Base-by-base conservation (phyloP, 352 stramenopile genomes). In the Nothophytophthora sp. region DNA sequence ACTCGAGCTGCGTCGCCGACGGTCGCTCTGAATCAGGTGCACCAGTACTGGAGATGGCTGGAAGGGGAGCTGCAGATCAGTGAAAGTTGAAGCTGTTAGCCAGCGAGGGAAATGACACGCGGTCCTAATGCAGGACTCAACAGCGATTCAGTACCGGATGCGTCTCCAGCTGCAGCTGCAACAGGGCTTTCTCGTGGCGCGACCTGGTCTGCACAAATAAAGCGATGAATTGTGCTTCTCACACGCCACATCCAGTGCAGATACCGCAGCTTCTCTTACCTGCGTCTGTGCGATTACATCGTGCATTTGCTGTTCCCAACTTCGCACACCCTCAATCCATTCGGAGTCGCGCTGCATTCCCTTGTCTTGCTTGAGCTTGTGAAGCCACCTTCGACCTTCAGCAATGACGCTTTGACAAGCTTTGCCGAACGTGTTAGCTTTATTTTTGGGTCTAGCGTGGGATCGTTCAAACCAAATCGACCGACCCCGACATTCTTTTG, bases 111-210 rank as follows among this genome's bases (percentile, higher is more conserved):
- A 33, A 8, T 2, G 10, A 36, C 5, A 10, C 13, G 12, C 5
- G 43, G 38, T n/a, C 56, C 8, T 29, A 30, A 19, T 13, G 7
- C n/a, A 35, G 22, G n/a, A 16, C 7, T 32, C 5, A 34, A 4
- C 16, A 18, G 7, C 9, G 10, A 3, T 29, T 1, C 20, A 27
- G 5, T 51, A 83, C 76, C 32, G 73, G 73, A 50, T 70, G 55
- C 0, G 71, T 72, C 35, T 85, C 76, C 1, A 88, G 29, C 27
- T 74, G 52, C 9, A 88, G 60, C 44, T 84, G 62, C 9, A 85
- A 53, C 7, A 54, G 12, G 38, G 61, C 62, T 32, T 71, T 77
- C 25, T 78, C 55, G n/a, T 77, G 64, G 7, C 28, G 18, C 9
- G 52, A 46, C 32, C 55, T 63, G 5, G 52, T 24, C 58, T 67